Base-by-base conservation (phyloP, 2,329 filamentous ascomycete genomes). In the Neobulgaria alba region DNA sequence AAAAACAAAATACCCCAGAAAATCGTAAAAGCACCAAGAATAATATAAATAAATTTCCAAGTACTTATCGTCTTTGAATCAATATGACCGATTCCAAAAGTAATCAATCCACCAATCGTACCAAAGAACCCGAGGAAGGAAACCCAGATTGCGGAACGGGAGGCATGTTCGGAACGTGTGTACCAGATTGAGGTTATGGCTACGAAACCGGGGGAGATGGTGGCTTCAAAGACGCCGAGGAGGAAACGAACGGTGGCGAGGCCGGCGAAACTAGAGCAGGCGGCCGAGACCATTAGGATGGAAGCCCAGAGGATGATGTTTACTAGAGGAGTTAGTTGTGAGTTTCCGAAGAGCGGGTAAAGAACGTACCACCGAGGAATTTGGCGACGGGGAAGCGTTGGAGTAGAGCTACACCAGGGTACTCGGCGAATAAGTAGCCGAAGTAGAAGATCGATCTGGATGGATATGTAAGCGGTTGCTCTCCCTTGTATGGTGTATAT, bases 131-230 rank as follows among this genome's bases (percentile, higher is more conserved):
- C 63, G 14, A 62, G 62, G 32, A 59, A 63, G 5, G 62, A 64
- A 36, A 75, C 75, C 54, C 71, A 77, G 1, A 66, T 60, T 43
- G 71, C 71, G 7, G 75, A 63, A 1, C 73, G 67, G 4, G 76
- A 56, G 0, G 69, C 68, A 9, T 33, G 30, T 16, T 33, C 30
- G 15, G 15, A 14, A 16, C 30, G 15, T 17, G 15, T 33, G 14
- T 17, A 33, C 30, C 30, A 33, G 18, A 17, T 16, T 9, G 30
- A 33, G 9, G 30, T 33, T 7, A 33, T 33, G 8, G 18, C 7
- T 3, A 33, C 30, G 12, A 33, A 33, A 62, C 56, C 62, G 64
- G 40, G 56, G 54, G 31, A 61, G 60, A 3, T 62, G 60, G 2
- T 62, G 56, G 19, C 59, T 16, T 33, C 30, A 15, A 33, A 33